Conservation (phyloP, 805 yeast genomes). For the Candida nonsorbophila region DNA sequence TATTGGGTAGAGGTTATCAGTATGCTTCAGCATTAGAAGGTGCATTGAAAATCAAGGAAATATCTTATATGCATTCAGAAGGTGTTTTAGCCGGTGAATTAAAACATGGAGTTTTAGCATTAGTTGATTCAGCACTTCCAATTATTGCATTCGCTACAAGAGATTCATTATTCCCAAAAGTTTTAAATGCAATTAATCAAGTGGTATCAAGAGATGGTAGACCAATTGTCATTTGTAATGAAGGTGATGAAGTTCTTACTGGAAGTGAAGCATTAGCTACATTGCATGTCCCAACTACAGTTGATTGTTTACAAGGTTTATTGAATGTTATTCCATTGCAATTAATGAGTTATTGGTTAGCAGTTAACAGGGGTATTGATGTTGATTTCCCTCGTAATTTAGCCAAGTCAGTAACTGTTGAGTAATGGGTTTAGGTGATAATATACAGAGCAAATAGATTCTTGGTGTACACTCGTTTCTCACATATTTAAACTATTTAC, state of each 20-base stretch:
- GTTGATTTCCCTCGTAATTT: constrained; percentile 98
- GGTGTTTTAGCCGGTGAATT: constrained; percentile 99
- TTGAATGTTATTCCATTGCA: constrained; percentile 92
- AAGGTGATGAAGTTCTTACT: constrained; percentile 62
- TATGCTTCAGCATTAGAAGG: constrained; percentile 97
- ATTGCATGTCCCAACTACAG: constrained; percentile 90
- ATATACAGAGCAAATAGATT: constrained; percentile 1
- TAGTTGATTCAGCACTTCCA: constrained; percentile 91
- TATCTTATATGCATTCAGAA: constrained; percentile 97
- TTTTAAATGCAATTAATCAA: constrained; percentile 91
- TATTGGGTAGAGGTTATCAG: constrained; percentile 97
- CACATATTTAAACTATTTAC: constrained; percentile 31
- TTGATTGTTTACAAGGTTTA: constrained; percentile 96
- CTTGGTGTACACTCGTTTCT: not conserved
- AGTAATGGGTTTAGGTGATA: constrained; percentile 34
- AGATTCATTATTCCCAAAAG: constrained; percentile 94
- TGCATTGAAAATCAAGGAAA: constrained; percentile 96
- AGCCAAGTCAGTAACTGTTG: constrained; percentile 98
- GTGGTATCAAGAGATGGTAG: constrained; percentile 96
- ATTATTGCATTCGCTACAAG: constrained; percentile 94
- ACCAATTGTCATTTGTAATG: constrained; percentile 88
- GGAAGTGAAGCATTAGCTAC: constrained; percentile 57
- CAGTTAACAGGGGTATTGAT: constrained; percentile 89
- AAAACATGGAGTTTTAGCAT: constrained; percentile 96
- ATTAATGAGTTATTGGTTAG: constrained; percentile 94